Base-by-base conservation (phyloP, 306 rosid genomes). In the Sophora flavescens region DNA sequence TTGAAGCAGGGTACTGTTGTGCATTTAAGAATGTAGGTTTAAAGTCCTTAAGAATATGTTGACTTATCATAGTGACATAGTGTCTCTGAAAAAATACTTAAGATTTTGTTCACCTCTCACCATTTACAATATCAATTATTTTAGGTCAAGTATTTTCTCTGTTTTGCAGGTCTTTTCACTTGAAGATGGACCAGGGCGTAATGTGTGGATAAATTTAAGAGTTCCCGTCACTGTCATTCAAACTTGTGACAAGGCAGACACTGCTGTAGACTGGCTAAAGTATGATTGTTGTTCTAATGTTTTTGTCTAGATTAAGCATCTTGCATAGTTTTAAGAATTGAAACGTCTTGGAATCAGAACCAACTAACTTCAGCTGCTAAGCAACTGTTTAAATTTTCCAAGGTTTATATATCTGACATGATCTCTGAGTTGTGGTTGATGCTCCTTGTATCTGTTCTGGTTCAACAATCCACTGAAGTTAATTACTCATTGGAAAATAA, bases 181-280 rank as follows among this genome's bases (percentile, higher is more conserved):
- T 68, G 84, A 77, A 85, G 93, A 85, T 86, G 99, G 99, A 30
- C 94, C 96, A 47, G 89, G 74, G 65, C 89, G 30, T 77, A 80
- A 69, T 67, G 81, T 77, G 70, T 96, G 99, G 99, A 88, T 66
- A 80, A 85, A 78, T 68, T 79, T 89, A 75, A 90, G 90, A 79
- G 86, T 88, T 79, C 88, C 89, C 3, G 75, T 91, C n/a, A 75
- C 81, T 69, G 53, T 91, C 64, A 80, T 88, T 80, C 89, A 70
- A 80, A 77, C 90, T 47, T 86, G 88, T 86, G 88, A 86, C 73
- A 86, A 84, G 72, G 52, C 73, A 6, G 80, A 69, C 81, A 80
- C 77, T 70, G 58, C 60, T 45, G 87, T 96, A 54, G 99, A 96
- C 77, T 96, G 99, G 98, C 93, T 96, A 60, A 91, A 76, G 99